Percentiles rank a stretch among this genome's conserved stretches.
Conservation (phyloP, 139 green algal genomes). For the Micractinium conductrix region DNA sequence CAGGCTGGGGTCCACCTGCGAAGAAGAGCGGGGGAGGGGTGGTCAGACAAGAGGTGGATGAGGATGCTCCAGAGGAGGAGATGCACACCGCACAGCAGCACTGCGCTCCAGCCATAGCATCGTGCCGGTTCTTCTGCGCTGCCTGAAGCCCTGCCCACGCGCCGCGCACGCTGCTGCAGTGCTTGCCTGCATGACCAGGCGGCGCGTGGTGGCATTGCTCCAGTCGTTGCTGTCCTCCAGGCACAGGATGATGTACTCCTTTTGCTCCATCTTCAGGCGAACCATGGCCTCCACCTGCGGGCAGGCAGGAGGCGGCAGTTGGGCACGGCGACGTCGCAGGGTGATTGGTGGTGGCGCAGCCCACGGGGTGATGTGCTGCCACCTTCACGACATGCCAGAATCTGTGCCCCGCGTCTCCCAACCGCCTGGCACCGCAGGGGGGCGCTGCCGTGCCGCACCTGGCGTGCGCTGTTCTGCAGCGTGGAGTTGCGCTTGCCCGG, state of each 20-base stretch:
- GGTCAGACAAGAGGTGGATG: background rate
- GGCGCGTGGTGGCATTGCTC: constrained; percentile 93
- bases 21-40: background rate
- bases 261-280: constrained; percentile 88
- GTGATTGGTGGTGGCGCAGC: no score
- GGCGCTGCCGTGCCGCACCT: no score
- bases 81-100: no score
- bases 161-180: constrained; percentile 13
- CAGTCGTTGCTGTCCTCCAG: constrained; percentile 96
- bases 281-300: constrained; percentile 92
- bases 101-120: background rate
- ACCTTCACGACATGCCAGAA: no score
- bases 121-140: background rate
- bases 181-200: constrained; percentile 93
- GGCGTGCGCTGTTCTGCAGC: constrained; percentile 72
- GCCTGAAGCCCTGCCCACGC: background rate
- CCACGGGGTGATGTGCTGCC: no score
- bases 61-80: background rate
- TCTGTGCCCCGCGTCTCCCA: no score
- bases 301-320: no score
- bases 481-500: constrained; percentile 82
- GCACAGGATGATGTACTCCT: constrained; percentile 97
- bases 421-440: no score
- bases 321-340: no score
- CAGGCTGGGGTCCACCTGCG: constrained; percentile 88